Base-by-base conservation (phyloP, 192 early-diverging fungal genomes). In the Geosiphon pyriformis region DNA sequence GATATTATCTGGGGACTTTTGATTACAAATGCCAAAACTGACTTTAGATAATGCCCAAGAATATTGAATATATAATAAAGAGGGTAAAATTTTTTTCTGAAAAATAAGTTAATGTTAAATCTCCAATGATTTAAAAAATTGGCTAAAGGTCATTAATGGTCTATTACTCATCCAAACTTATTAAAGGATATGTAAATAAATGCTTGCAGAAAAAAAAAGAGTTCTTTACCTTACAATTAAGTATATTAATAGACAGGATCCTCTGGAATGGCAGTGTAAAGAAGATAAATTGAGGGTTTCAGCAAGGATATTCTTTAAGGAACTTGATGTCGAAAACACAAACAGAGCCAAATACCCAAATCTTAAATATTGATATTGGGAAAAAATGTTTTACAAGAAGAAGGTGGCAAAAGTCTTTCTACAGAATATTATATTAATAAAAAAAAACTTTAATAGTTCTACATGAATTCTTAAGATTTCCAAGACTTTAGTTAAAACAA, bases 261-360 rank as follows among this genome's bases (percentile, higher is more conserved):
- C 32, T 60, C 59, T 60, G 32, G 59, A 60, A 60, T 60, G 59
- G 30, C 59, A 60, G 59, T 60, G 32, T 60, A 60, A 35, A 60
- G 32, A 60, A 60, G 59, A 60, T 60, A 60, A 60, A 1, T 60
- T 30, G 59, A 35, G 37, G 59, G 32, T n/a, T 60, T 60, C 59
- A 25, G 3, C 18, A 17, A 60, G 8, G 34, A 42, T 60, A 60
- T 60, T 42, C 31, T 60, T 60, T 35, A 60, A n/a, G 59, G 37
- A 60, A 60, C 59, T 60, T 60, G 59, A n/a, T 60, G 32, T 60
- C 33, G 32, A 60, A 60, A 2, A 18, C 37, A 34, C 17, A 18
- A 20, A 55, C 22, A 3, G 6, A 2, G 53, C 2, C 20, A 20
- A 55, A 55, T 12, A 54, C 52, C 10, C 46, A 18, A 47, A 42